A percentile compares a stretch with the other conserved stretches of the same genome.
Conservation (phyloP, 2,329 filamentous ascomycete species). For the Cryphonectria radicalis region DNA sequence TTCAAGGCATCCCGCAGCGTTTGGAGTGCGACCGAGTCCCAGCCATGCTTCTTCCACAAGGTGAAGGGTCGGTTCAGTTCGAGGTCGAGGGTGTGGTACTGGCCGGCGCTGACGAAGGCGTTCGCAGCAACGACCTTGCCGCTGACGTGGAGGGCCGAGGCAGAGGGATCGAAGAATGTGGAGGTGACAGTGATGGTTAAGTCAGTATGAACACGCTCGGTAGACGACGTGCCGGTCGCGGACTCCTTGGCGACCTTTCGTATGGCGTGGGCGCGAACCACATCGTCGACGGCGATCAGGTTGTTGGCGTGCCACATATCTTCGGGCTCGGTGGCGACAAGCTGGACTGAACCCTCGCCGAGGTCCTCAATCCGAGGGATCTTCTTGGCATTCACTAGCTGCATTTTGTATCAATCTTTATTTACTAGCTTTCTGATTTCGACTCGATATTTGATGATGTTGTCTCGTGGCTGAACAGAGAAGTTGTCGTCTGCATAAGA, state of each 20-base stretch:
- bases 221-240: constrained; percentile 50
- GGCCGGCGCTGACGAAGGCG: constrained; percentile 55
- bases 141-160: constrained; percentile 60
- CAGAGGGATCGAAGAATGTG: constrained; percentile 61
- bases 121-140: constrained; percentile 60
- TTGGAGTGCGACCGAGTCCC: constrained; percentile 86
- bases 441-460: not conserved
- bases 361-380: constrained; percentile 43
- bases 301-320: constrained; percentile 66
- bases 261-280: constrained; percentile 58
- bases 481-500: not conserved
- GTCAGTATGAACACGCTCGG: constrained; percentile 60
- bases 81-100: constrained; percentile 72
- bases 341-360: constrained; percentile 44
- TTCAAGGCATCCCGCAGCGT: constrained; percentile 79
- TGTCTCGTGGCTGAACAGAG: not conserved
- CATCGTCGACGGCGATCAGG: constrained; percentile 58
- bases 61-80: constrained; percentile 89
- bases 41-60: constrained; percentile 80
- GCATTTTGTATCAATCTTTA: constrained; percentile 37
- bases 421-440: not conserved
- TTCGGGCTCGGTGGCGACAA: constrained; percentile 48
- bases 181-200: constrained; percentile 61
- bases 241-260: constrained; percentile 57
- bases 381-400: constrained; percentile 44